phyloP scores from a whole-genome alignment of 306 rosid genomes.

The Cucurbita maxima region DNA sequence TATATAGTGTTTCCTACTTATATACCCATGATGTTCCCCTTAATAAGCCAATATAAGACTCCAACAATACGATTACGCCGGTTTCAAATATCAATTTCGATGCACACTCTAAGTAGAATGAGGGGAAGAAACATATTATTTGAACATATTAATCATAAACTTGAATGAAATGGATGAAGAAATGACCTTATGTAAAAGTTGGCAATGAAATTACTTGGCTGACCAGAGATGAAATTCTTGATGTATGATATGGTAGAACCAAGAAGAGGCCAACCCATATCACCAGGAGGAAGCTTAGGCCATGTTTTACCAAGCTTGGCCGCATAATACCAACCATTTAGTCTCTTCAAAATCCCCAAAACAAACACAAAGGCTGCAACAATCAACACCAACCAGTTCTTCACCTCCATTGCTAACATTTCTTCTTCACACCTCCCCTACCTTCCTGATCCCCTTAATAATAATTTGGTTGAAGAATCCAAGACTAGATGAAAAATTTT shows the following conservation, averaged over 20 bases:
- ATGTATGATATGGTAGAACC: neutral
- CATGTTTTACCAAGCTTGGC: neutral
- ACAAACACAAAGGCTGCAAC: neutral
- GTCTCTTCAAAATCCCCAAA: conserved; percentile 2
- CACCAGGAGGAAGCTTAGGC: conserved; percentile 4
- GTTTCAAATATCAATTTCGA: too few relatives aligned
- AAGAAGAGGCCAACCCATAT: conserved; percentile 18
- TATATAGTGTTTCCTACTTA: too few relatives aligned
- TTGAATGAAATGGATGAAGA: neutral
- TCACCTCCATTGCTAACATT: neutral
- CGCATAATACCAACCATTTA: conserved; percentile 11
- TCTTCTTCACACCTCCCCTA: too few relatives aligned
- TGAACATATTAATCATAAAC: too few relatives aligned
- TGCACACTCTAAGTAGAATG: too few relatives aligned
- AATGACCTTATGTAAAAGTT: neutral
- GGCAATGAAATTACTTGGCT: neutral
- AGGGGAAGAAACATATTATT: too few relatives aligned
- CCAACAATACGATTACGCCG: too few relatives aligned
- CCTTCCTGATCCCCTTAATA: too few relatives aligned
- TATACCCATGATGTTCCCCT: too few relatives aligned
- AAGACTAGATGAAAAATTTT: too few relatives aligned
- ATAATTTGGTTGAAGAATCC: too few relatives aligned
- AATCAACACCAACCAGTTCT: neutral
- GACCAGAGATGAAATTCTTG: neutral
- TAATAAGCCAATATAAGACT: too few relatives aligned